A percentile compares a stretch with the other conserved stretches of the same genome.
phyloP scores from a whole-genome alignment of 495 filamentous ascomycete genomes.

The Sphaerosporella brunnea region DNA sequence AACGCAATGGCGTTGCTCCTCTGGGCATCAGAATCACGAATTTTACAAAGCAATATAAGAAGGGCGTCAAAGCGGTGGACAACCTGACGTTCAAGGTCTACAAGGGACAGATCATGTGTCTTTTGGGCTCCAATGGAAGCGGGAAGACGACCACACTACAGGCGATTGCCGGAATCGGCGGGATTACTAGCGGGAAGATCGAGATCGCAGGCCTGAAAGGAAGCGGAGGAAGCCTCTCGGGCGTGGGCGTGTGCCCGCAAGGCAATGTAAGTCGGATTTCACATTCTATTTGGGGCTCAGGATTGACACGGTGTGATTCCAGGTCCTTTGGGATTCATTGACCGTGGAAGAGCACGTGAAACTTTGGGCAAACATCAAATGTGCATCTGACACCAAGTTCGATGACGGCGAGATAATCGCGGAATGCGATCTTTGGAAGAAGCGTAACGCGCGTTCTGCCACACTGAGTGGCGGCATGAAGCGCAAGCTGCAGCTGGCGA shows the following conservation, averaged over 20 bases:
- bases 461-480: conserved; percentile 78
- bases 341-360: conserved; percentile 64
- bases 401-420: conserved; percentile 41
- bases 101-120: conserved; percentile 60
- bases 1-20: too few species aligned
- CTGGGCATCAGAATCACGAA: too few species aligned
- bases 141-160: conserved; percentile 81
- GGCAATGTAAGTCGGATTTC: too few species aligned
- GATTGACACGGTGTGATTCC: conserved; percentile 71
- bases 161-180: conserved; percentile 59
- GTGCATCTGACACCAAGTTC: conserved; percentile 34
- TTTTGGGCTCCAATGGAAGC: conserved; percentile 71
- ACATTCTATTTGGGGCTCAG: too few species aligned
- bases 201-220: conserved; percentile 43
- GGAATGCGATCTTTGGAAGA: conserved; percentile 51
- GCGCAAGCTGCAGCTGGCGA: conserved; percentile 75
- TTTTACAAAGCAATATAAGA: conserved; percentile 61
- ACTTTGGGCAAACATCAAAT: conserved; percentile 65
- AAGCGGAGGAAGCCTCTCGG: too few species aligned
- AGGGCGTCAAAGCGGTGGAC: conserved; percentile 55
- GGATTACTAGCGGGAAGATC: conserved; percentile 51
- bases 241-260: too few species aligned
- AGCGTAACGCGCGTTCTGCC: conserved; percentile 43
- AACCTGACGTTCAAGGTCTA: conserved; percentile 44
- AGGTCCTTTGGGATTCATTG: conserved; percentile 72